A percentile compares a stretch with the other conserved stretches of the same genome.
Evolutionary conservation across 2,329 filamentous ascomycete genomes (phyloP).

Genomic region (Moelleriella libera): DNA sequence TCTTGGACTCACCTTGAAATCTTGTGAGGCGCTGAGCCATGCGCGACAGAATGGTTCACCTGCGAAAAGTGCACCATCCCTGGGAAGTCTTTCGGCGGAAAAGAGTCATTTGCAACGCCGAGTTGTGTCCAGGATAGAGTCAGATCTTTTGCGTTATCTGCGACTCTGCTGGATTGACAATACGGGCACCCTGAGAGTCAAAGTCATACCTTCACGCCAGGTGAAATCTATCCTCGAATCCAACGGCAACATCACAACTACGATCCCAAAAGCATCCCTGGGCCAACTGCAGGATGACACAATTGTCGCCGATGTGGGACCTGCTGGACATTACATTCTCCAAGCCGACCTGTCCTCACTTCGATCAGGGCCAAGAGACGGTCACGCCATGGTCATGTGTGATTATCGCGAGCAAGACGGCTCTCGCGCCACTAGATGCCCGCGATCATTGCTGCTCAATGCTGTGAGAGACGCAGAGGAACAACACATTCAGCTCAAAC

Average conservation of each 20-base stretch:
- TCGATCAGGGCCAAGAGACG: conserved; percentile 39
- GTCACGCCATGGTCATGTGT: conserved; percentile 52
- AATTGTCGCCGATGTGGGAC: conserved; percentile 34
- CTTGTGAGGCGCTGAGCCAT: background rate
- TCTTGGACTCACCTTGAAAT: conserved; percentile 20
- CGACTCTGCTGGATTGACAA: conserved; percentile 69
- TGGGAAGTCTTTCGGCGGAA: too few relatives aligned
- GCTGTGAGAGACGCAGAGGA: conserved; percentile 35
- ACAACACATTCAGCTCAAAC: conserved; percentile 41
- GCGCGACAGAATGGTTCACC: too few relatives aligned
- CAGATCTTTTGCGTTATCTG: conserved; percentile 31
- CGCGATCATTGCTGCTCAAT: conserved; percentile 45
- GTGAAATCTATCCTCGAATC: conserved; percentile 32
- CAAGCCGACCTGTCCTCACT: conserved; percentile 52
- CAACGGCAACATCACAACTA: conserved; percentile 32
- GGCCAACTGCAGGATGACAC: conserved; percentile 55
- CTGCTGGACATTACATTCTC: conserved; percentile 52
- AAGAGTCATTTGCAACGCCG: background rate
- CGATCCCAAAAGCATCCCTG: conserved; percentile 49
- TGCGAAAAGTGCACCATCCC: too few relatives aligned
- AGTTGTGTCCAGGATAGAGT: background rate
- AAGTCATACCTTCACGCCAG: conserved; percentile 51
- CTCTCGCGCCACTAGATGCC: conserved; percentile 40
- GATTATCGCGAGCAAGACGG: conserved; percentile 48
- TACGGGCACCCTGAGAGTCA: conserved; percentile 52